A percentile compares a stretch with the other conserved stretches of the same genome.
Evolutionary conservation across 257 asterid genomes (phyloP).

Genomic region (Fraxinus quadrangulata): DNA sequence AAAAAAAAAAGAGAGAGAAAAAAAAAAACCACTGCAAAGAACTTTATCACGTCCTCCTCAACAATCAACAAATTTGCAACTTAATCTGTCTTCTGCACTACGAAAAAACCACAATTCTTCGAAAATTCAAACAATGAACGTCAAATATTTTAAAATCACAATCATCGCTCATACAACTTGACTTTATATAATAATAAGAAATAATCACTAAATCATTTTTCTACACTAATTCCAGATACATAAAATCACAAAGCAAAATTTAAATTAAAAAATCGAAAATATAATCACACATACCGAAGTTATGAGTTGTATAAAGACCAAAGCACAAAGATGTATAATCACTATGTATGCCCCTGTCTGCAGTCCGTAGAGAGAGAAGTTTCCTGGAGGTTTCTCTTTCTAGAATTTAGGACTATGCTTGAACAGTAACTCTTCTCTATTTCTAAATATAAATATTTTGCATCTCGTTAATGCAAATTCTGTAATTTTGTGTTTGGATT

Average conservation of each 20-base stretch:
- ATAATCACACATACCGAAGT: not conserved
- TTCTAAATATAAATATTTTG: not conserved
- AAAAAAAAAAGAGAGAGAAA: not conserved
- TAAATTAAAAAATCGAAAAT: not conserved
- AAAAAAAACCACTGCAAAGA: not conserved
- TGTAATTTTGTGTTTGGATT: not conserved
- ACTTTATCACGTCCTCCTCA: not conserved
- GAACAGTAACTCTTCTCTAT: not conserved
- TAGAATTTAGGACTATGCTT: not conserved
- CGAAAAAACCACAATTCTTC: not conserved
- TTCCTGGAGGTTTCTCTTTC: not conserved
- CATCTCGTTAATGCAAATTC: not conserved
- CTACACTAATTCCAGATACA: not conserved
- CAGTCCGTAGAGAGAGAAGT: not conserved
- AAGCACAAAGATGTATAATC: not conserved
- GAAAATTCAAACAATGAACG: not conserved
- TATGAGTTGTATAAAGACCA: conserved; percentile 3
- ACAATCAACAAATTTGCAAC: not conserved
- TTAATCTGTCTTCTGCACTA: not conserved
- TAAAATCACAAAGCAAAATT: not conserved
- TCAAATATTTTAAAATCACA: not conserved
- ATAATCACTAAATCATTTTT: not conserved
- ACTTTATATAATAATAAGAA: too few species aligned
- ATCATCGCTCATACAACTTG: not conserved
- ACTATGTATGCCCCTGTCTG: not conserved